Conservation (phyloP, 768 basidiomycete species). For the Leccinum arenicola region DNA sequence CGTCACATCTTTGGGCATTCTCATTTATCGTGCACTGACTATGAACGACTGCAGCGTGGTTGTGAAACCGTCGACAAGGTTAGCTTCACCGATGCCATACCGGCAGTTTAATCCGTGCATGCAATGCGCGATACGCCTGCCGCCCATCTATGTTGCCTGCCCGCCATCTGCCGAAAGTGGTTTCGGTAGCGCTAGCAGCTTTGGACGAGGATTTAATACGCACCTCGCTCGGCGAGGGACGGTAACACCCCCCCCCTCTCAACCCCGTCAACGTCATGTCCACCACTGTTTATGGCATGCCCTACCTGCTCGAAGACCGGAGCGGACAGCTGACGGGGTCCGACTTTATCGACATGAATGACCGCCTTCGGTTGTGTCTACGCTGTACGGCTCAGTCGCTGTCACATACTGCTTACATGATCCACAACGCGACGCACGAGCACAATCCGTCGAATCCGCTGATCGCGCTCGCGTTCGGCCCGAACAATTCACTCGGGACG, state of each 20-base stretch:
- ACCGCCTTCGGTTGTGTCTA: constrained; percentile 51
- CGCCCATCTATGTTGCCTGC: constrained; percentile 16
- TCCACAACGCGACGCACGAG: constrained; percentile 41
- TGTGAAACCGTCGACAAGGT: constrained; percentile 14
- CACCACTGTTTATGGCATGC: constrained; percentile 48
- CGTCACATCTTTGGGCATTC: constrained; percentile 8
- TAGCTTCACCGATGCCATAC: constrained; percentile 13
- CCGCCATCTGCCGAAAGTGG: constrained; percentile 23
- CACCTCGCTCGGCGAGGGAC: not conserved
- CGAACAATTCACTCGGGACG: constrained; percentile 48
- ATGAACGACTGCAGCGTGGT: constrained; percentile 21
- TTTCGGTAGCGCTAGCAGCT: constrained; percentile 5
- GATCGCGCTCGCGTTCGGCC: constrained; percentile 50
- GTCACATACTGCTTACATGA: constrained; percentile 47
- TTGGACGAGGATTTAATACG: constrained; percentile 25
- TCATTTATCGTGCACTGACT: constrained; percentile 8
- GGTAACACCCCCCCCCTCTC: not conserved
- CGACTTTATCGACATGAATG: constrained; percentile 62
- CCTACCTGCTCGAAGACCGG: constrained; percentile 64
- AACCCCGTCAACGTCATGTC: constrained; percentile 18
- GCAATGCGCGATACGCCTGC: constrained; percentile 17
- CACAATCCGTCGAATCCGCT: constrained; percentile 36
- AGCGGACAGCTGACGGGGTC: constrained; percentile 52
- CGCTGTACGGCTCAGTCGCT: constrained; percentile 45
- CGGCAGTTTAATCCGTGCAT: constrained; percentile 20